Base-by-base conservation (phyloP, 768 basidiomycete species). In the Ramaria rubella region DNA sequence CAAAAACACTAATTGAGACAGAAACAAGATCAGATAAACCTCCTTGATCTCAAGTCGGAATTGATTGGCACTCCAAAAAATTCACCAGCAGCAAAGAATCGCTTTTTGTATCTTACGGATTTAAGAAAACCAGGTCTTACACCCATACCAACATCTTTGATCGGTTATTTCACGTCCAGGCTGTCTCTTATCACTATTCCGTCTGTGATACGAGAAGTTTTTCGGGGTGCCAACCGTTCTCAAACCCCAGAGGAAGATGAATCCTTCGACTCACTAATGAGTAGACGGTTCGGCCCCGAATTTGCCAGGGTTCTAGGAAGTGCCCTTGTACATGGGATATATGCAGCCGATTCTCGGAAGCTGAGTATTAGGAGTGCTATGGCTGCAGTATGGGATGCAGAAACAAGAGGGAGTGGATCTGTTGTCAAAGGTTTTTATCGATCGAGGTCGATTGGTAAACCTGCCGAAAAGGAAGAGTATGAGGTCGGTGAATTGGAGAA, bases 271-370 rank as follows among this genome's bases (percentile, higher is more conserved):
- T 69, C 81, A 0, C 89, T 98, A 61, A 66, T 97, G 55, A 67
- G 79, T 0, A 77, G 90, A 12, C 76, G 90, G 23, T 87, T 96
- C 56, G 90, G 91, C 0, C 67, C 75, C 5, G 69, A 75, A 2
- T 80, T 94, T 62, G 91, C 94, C 1, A 78, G 82, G 15, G 77
- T 79, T 2, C 77, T 97, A 54, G 83, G 87, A 40, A 90, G 78
- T 31, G 86, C 94, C 0, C 73, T 96, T 57, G 82, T 93, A 1
- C 94, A 96, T 64, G 95, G 95, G 0, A 88, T 98, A 55, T 97
- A 97, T 66, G 93, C 92, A 1, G 82, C 91, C 0, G 92, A 95
- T 63, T 81, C 93, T 2, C 73, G 87, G 2, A 63, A 73, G 38
- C 70, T 98, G 17, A 90, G 89, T 58, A 74, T 92, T 2, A 80